Evolutionary conservation across 2,329 filamentous ascomycete species (phyloP).

Genomic region (Xylariaceae sp.): DNA sequence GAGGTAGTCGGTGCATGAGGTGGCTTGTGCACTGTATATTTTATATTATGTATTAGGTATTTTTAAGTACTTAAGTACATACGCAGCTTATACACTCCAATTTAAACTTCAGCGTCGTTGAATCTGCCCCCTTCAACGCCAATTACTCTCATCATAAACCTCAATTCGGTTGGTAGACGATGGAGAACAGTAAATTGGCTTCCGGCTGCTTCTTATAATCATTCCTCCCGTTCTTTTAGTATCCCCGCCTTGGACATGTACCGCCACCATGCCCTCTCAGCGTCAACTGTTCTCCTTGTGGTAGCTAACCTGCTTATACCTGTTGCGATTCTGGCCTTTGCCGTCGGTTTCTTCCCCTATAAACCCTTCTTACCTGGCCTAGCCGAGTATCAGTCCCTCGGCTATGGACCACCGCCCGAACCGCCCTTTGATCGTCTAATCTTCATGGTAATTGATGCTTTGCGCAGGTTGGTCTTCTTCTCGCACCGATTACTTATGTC

Average conservation of each 20-base stretch:
- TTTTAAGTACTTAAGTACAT: too few relatives aligned
- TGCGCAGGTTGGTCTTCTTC: slow-evolving; percentile 68
- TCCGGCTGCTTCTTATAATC: slow-evolving; percentile 1
- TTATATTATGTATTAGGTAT: too few relatives aligned
- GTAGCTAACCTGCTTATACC: slow-evolving; percentile 79
- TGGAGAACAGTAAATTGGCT: slow-evolving; percentile 14
- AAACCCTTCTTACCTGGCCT: slow-evolving; percentile 90
- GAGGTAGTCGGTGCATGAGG: too few relatives aligned
- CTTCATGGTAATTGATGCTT: slow-evolving; percentile 97
- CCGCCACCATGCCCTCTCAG: slow-evolving; percentile 31
- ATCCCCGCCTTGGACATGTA: slow-evolving; percentile 29
- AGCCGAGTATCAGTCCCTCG: slow-evolving; percentile 65
- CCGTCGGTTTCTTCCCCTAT: slow-evolving; percentile 94
- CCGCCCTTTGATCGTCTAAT: slow-evolving; percentile 85
- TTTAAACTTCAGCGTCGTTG: background rate
- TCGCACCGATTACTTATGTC: slow-evolving; percentile 5
- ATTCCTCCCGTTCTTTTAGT: background rate
- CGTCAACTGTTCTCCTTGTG: slow-evolving; percentile 52
- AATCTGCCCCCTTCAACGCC: background rate
- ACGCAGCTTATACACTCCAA: background rate
- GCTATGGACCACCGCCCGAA: slow-evolving; percentile 58
- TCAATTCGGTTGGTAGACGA: slow-evolving; percentile 9
- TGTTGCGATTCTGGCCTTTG: slow-evolving; percentile 75
- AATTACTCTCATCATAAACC: slow-evolving; percentile 1
- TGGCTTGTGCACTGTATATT: too few relatives aligned